phyloP scores from a whole-genome alignment of 805 yeast genomes.

The Metschnikowia lunata region DNA sequence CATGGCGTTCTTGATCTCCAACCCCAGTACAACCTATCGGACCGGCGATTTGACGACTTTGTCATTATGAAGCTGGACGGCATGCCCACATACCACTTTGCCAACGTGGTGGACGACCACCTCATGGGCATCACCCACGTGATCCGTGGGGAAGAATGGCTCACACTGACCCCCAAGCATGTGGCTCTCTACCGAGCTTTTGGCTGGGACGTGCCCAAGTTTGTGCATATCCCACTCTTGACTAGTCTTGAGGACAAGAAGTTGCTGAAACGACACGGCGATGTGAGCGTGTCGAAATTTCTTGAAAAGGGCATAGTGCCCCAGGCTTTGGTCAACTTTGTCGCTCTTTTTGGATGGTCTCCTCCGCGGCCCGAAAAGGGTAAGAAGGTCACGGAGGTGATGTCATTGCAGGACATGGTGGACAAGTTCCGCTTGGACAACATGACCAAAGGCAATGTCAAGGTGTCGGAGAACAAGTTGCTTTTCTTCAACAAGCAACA shows the following conservation, averaged over 20 bases:
- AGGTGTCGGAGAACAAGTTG: constrained; percentile 76
- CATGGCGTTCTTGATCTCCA: constrained; percentile 77
- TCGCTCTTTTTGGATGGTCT: constrained; percentile 93
- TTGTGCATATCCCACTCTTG: constrained; percentile 84
- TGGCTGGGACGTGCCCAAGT: constrained; percentile 79
- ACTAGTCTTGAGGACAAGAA: constrained; percentile 73
- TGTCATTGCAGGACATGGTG: constrained; percentile 48
- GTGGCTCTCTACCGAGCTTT: constrained; percentile 80
- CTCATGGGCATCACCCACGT: constrained; percentile 91
- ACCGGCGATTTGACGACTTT: constrained; percentile 83
- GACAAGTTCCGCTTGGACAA: constrained; percentile 59
- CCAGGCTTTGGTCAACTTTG: constrained; percentile 83
- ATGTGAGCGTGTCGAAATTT: constrained; percentile 62
- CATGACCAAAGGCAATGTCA: constrained; percentile 89
- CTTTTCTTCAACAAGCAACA: constrained; percentile 73
- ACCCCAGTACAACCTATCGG: constrained; percentile 67
- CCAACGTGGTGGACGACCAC: constrained; percentile 93
- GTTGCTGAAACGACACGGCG: constrained; percentile 82
- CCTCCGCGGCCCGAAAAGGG: constrained; percentile 57
- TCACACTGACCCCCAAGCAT: constrained; percentile 93
- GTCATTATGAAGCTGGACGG: constrained; percentile 90
- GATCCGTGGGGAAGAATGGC: constrained; percentile 96
- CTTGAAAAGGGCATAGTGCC: constrained; percentile 65
- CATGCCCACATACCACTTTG: constrained; percentile 93
- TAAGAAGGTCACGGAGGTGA: constrained; percentile 47